phyloP scores from a whole-genome alignment of 108 stramenopile genomes.

The Nannochloropsis oceanica region DNA sequence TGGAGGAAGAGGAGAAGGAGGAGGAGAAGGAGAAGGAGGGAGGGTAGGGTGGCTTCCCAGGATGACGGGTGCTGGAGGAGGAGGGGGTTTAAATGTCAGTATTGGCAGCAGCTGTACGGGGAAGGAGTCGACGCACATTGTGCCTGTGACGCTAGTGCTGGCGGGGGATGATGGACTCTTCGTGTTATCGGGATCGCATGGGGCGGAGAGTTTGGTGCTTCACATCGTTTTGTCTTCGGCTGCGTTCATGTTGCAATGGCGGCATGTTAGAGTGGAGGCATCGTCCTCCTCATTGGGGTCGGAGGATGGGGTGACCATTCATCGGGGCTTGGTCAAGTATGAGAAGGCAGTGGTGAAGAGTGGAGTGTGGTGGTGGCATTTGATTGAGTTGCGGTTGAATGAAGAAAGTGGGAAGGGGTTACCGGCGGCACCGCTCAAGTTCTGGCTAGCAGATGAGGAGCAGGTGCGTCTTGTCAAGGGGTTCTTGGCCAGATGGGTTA shows the following conservation, averaged over 20 bases:
- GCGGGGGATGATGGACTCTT: background rate
- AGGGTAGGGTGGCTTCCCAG: background rate
- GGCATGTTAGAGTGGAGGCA: background rate
- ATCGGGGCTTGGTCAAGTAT: background rate
- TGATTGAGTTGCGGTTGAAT: background rate
- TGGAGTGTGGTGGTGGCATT: background rate
- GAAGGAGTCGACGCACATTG: background rate
- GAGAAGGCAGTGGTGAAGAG: background rate
- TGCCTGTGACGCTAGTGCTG: background rate
- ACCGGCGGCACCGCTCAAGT: background rate
- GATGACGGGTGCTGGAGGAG: background rate
- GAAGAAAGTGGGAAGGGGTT: background rate
- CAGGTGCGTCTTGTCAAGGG: background rate
- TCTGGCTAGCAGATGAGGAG: background rate
- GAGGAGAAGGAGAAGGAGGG: background rate
- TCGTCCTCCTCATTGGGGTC: background rate
- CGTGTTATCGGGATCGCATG: background rate
- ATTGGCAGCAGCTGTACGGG: background rate
- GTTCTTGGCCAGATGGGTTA: background rate
- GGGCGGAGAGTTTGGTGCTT: background rate
- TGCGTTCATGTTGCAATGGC: background rate
- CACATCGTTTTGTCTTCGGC: background rate
- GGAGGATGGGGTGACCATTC: background rate
- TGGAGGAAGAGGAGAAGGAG: background rate
- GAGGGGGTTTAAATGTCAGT: background rate